These are phyloP conservation scores for Phytophthora sojae DNA, from an alignment of 352 stramenopile genomes.

Conservation along the genomic window DNA sequence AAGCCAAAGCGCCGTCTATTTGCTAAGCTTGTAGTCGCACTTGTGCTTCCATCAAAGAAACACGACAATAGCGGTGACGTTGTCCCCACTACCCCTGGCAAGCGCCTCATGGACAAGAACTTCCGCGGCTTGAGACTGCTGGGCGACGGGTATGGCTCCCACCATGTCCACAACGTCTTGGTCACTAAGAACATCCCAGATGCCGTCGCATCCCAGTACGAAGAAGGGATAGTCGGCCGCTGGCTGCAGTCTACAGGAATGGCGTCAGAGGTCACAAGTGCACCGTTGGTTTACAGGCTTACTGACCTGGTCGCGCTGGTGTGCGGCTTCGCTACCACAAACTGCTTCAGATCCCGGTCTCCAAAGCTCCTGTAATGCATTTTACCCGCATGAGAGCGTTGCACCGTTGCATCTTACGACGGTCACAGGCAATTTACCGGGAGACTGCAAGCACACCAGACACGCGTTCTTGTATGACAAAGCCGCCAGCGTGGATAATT, in stretches of 20 bases:
- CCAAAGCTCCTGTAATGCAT: constrained; percentile 72
- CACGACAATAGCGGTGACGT: constrained; percentile 81
- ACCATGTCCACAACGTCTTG: constrained; percentile 82
- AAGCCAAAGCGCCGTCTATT: constrained; percentile 14
- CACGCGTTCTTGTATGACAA: constrained; percentile 77
- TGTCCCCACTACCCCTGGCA: constrained; percentile 67
- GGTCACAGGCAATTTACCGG: constrained; percentile 42
- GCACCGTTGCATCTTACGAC: background rate
- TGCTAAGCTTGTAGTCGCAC: background rate
- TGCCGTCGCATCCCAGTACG: constrained; percentile 79
- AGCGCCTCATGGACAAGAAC: constrained; percentile 68
- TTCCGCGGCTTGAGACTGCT: constrained; percentile 57
- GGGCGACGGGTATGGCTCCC: constrained; percentile 32
- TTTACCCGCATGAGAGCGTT: constrained; percentile 8
- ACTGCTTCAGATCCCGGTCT: constrained; percentile 77
- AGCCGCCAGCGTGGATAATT: constrained; percentile 66
- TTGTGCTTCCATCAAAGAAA: constrained; percentile 52
- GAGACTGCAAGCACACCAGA: constrained; percentile 77
- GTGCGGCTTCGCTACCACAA: constrained; percentile 62
- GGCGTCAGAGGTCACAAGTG: constrained; percentile 6
- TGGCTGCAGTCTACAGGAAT: constrained; percentile 49
- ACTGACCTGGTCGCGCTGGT: constrained; percentile 51
- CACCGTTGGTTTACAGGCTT: background rate
- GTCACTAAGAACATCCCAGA: constrained; percentile 83
- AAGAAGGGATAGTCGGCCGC: constrained; percentile 65